Evolutionary conservation across 108 stramenopile genomes (phyloP).

Genomic region (Thalassiosira profunda): DNA sequence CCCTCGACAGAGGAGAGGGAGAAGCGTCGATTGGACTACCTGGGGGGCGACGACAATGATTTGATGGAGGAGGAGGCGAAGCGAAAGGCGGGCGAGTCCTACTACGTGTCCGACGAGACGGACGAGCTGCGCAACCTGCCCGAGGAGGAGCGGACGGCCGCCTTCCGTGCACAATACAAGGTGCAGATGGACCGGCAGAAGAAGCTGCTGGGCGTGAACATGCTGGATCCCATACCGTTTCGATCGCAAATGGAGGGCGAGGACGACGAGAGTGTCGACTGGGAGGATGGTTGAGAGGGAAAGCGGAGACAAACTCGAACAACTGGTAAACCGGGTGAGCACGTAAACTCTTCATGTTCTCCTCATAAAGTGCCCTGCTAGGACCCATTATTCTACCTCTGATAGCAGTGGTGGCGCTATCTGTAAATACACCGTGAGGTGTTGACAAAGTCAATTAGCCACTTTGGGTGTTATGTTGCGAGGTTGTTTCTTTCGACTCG

Average conservation of each 20-base stretch:
- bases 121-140: constrained; percentile 53
- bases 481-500: too few relatives aligned
- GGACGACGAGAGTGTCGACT: constrained; percentile 35
- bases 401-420: too few relatives aligned
- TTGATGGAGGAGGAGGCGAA: constrained; percentile 45
- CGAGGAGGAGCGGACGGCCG: constrained; percentile 68
- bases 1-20: constrained; percentile 54
- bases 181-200: constrained; percentile 71
- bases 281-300: constrained; percentile 56
- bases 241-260: constrained; percentile 7
- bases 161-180: constrained; percentile 84
- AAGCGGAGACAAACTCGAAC: too few relatives aligned
- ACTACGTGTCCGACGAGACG: constrained; percentile 58
- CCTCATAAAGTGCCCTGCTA: too few relatives aligned
- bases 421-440: too few relatives aligned
- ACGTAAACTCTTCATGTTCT: too few relatives aligned
- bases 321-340: too few relatives aligned
- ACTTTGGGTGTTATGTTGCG: too few relatives aligned
- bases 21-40: constrained; percentile 30
- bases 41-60: constrained; percentile 51
- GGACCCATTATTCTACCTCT: too few relatives aligned
- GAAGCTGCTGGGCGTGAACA: constrained; percentile 34
- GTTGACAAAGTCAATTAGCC: too few relatives aligned
- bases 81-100: constrained; percentile 20
- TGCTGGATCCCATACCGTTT: constrained; percentile 15